Conservation (phyloP, 139 green algal genomes). For the Micractinium sp. region DNA sequence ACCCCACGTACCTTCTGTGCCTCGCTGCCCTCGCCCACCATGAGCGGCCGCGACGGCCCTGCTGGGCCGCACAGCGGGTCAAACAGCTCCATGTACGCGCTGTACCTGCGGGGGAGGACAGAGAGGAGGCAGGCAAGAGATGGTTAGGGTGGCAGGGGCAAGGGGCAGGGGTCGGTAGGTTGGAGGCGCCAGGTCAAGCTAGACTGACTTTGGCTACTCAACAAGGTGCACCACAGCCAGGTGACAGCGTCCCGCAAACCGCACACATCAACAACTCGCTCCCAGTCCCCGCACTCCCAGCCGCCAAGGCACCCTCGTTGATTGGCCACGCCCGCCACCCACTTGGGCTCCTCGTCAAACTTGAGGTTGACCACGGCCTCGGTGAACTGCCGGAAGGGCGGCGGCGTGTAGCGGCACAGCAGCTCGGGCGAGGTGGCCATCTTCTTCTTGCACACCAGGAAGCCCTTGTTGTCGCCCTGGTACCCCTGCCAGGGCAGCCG, state of each 20-base stretch:
- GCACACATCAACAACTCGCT: not conserved
- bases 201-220: no score
- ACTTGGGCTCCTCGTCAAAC: conserved; percentile 94
- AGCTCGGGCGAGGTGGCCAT: conserved; percentile 96
- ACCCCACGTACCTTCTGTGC: not conserved
- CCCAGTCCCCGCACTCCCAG: not conserved
- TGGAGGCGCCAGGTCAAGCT: no score
- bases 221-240: no score
- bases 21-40: conserved; percentile 73
- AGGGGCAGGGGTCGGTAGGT: no score
- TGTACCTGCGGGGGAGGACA: conserved; percentile 77
- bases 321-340: not conserved
- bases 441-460: conserved; percentile 99
- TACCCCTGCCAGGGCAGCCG: conserved; percentile 95
- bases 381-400: conserved; percentile 94
- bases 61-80: conserved; percentile 90
- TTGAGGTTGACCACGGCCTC: conserved; percentile 98
- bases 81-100: conserved; percentile 90
- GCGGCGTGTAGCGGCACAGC: conserved; percentile 95
- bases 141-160: not conserved
- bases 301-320: not conserved
- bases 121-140: not conserved
- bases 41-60: conserved; percentile 78
- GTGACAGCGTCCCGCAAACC: no score
- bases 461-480: conserved; percentile 99